phyloP scores from a whole-genome alignment of 129 eudicot species.

The Lactuca saligna region DNA sequence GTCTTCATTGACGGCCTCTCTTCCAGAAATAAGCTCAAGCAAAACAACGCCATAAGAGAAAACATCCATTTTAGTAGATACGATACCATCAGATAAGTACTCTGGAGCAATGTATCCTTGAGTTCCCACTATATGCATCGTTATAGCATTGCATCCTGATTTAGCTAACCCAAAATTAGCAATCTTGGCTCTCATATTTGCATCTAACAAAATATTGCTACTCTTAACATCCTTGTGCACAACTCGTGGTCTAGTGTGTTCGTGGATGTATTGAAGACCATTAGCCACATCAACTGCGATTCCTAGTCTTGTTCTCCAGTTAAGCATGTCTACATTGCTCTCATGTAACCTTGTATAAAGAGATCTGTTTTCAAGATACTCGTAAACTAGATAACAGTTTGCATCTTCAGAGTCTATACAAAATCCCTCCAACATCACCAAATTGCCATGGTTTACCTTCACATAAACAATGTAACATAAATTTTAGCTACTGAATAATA shows the following conservation, averaged over 20 bases:
- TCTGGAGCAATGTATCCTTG: conserved; percentile 93
- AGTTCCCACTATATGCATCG: conserved; percentile 93
- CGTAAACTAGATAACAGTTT: conserved; percentile 83
- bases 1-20: conserved; percentile 56
- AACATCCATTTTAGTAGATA: conserved; percentile 86
- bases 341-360: conserved; percentile 67
- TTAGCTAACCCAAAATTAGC: conserved; percentile 95
- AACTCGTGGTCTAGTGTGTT: conserved; percentile 85
- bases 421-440: conserved; percentile 92
- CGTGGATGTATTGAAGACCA: conserved; percentile 91
- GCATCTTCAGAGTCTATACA: conserved; percentile 78
- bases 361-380: conserved; percentile 83
- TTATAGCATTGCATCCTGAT: conserved; percentile 95
- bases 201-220: conserved; percentile 84
- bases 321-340: conserved; percentile 35
- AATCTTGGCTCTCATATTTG: conserved; percentile 83
- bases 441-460: conserved; percentile 94
- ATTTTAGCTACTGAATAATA: background rate
- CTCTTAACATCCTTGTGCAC: conserved; percentile 94
- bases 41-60: conserved; percentile 85
- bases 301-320: conserved; percentile 73
- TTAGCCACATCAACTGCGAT: conserved; percentile 82
- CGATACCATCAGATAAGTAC: conserved; percentile 69
- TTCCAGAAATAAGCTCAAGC: conserved; percentile 76
- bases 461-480: conserved; percentile 3